phyloP scores from a whole-genome alignment of 441 rosid species.

The Hura crepitans region DNA sequence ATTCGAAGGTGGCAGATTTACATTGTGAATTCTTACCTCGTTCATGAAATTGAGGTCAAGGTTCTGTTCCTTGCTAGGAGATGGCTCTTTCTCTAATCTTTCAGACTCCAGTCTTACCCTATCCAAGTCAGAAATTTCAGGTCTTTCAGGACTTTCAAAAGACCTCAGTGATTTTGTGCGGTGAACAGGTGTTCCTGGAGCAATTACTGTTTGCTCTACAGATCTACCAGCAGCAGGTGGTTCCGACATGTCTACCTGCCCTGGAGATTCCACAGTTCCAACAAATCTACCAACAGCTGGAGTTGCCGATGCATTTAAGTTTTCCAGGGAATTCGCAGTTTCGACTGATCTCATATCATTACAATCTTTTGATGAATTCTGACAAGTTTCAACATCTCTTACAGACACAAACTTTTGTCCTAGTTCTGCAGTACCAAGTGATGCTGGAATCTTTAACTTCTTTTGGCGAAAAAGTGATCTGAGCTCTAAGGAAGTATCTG shows the following conservation, averaged over 20 bases:
- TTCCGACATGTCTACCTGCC: slow-evolving; percentile 27
- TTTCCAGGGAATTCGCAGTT: slow-evolving; percentile 11
- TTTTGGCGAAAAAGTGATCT: slow-evolving; percentile 30
- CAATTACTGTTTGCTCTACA: slow-evolving; percentile 43
- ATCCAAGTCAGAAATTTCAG: slow-evolving; percentile 28
- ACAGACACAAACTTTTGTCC: slow-evolving; percentile 27
- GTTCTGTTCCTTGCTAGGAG: slow-evolving; percentile 33
- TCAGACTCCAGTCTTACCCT: slow-evolving; percentile 23
- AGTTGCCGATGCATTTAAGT: slow-evolving; percentile 12
- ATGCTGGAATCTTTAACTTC: slow-evolving; percentile 24
- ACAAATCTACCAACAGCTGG: slow-evolving; percentile 3
- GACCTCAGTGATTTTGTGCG: slow-evolving; percentile 36
- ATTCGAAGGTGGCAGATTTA: background rate
- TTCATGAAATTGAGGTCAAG: slow-evolving; percentile 39
- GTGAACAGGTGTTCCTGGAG: slow-evolving; percentile 66
- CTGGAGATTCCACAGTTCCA: slow-evolving; percentile 27
- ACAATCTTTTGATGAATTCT: slow-evolving; percentile 28
- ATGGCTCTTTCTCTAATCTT: slow-evolving; percentile 28
- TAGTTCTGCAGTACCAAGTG: slow-evolving; percentile 16
- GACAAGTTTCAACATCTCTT: slow-evolving; percentile 26
- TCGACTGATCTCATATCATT: slow-evolving; percentile 13
- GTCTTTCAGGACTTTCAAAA: slow-evolving; percentile 44
- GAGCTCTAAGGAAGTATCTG: slow-evolving; percentile 46
- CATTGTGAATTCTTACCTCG: slow-evolving; percentile 37
- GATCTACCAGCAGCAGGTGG: slow-evolving; percentile 22